Evolutionary conservation across 345 rosid genomes (phyloP), one percentile per base, ranked within the genome.

Genomic region (Gossypium rotundifolium): DNA sequence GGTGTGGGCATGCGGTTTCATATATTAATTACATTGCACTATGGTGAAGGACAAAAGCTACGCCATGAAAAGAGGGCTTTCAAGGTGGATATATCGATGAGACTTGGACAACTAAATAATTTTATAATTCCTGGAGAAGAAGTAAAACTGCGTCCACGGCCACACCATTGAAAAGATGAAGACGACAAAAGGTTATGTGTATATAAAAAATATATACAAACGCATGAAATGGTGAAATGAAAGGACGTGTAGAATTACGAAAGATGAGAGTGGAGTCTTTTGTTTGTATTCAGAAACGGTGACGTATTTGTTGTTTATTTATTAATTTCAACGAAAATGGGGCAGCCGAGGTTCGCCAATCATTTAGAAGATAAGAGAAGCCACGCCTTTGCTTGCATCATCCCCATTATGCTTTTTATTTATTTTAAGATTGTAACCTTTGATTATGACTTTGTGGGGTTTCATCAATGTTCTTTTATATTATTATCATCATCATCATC

Each of bases 341-440:
- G 72, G 17, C 59, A 27, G 17, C 9, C 16, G 10, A 49, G 45
- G 54, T 51, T 20, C 60, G 25, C 46, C 25, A 51, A 69, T 29
- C 14, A 51, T 68, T 68, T 14, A 16, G 14, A 49, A 22, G 72
- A 70, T 70, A 52, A 70, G 73, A 70, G 40, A 52, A n/a, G 60
- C 52, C 9, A 51, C 25, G 46, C 4, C 25, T 27, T 69, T 51
- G 58, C 72, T 69, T 69, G 46, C 60, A 51, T 69, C 72, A 69
- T 51, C 59, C 72, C 45, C 59, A 48, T 16, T 52, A 29, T 51
- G 14, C 16, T 27, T 69, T 68, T 59, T 2, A 23, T 8, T 10
- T 46, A 11, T 59, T 59, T 23, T 14, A 4, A 49, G 13, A 25
- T 16, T 46, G 0, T 13, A 22, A 7, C 7, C 7, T 46, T 67